Base-by-base conservation (phyloP, 257 asterid genomes). In the Solanum virginianum region DNA sequence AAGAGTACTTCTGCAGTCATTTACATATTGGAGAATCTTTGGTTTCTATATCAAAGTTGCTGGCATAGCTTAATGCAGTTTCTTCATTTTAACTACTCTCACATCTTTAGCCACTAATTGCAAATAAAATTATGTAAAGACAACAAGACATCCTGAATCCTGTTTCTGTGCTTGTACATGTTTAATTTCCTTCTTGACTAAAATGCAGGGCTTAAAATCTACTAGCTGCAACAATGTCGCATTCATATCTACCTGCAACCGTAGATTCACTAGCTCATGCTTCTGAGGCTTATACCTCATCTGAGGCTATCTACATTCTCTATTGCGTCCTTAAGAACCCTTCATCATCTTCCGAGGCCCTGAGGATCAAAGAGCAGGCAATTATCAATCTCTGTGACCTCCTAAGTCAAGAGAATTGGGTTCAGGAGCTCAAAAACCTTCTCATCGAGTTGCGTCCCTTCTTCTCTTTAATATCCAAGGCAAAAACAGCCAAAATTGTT, bases 391-490 rank as follows among this genome's bases (percentile, higher is more conserved):
- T 90, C 54, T 88, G 89, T 18, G 92, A 90, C 80, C 89, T 90
- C 66, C 89, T 88, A 32, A 83, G 87, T 60, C 87, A 86, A 57
- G 89, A 88, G 85, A 88, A 84, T 14, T 55, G 82, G 86, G 87
- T 87, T 13, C 85, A 84, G 54, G 87, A 88, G 18, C 90, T 88
- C 36, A 82, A 57, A 49, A 84, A 68, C 71, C 89, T 88, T 22
- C 80, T 84, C 66, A 81, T 84, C 85, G 82, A 86, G 85, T 75
- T 88, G 71, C 83, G 86, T 47, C 88, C 90, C 83, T 88, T 88
- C 86, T 88, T 90, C 85, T 86, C 92, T 20, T 83, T 88, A 84
- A 90, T 90, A 82, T 88, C 90, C n/a, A 88, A 90, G 85, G 92
- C 92, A 56, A 88, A 88, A 80, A 88, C 92, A 18, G 92, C 90